Conservation (phyloP, 352 stramenopile species). For the Pythium apleroticum region DNA sequence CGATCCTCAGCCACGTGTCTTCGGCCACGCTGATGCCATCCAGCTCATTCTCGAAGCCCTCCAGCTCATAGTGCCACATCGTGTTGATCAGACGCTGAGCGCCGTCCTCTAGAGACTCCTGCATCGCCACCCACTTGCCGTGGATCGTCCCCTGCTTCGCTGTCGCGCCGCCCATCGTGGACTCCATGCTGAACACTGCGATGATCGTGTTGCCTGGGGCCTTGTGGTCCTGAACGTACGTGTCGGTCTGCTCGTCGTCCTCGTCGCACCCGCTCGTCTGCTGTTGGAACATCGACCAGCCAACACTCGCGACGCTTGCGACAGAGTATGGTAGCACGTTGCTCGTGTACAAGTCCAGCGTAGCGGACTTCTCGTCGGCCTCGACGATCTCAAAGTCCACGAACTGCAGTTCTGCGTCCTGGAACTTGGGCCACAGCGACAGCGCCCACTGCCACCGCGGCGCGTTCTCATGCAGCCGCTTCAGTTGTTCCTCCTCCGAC, state of each 20-base stretch:
- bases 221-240: not conserved
- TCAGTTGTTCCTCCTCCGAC: slow-evolving; percentile 1
- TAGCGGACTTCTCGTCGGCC: not conserved
- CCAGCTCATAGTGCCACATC: not conserved
- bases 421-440: not conserved
- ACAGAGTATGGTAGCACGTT: not conserved
- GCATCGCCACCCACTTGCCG: slow-evolving; percentile 11
- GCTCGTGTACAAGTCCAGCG: not conserved
- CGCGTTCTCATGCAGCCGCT: not conserved
- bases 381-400: not conserved
- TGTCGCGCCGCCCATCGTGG: slow-evolving; percentile 1
- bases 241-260: not conserved
- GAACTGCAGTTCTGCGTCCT: not conserved
- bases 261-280: not conserved
- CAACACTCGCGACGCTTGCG: not conserved
- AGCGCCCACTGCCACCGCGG: not conserved
- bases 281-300: not conserved
- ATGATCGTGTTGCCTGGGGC: not conserved
- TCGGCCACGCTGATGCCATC: slow-evolving; percentile 4
- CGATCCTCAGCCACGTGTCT: slow-evolving; percentile 18
- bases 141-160: not conserved
- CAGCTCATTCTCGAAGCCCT: slow-evolving; percentile 16
- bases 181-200: not conserved
- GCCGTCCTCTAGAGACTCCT: not conserved
- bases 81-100: slow-evolving; percentile 6